phyloP scores from a whole-genome alignment of 1,284 basidiomycete genomes.

The Pseudozyma hubeiensis region DNA sequence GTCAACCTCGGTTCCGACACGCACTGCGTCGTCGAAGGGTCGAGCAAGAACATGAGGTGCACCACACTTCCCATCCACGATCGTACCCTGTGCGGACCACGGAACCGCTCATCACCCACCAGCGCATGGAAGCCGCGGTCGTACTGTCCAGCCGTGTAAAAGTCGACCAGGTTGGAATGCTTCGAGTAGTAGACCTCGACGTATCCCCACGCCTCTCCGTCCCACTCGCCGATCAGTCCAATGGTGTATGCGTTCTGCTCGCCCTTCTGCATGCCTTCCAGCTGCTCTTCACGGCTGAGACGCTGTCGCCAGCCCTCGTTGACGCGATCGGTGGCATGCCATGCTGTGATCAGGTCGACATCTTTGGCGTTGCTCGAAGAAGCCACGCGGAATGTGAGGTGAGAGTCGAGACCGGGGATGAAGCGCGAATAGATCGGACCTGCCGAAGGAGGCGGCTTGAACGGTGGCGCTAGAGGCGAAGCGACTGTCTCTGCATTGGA shows the following conservation, averaged over 20 bases:
- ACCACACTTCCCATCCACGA: constrained; percentile 66
- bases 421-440: constrained; percentile 59
- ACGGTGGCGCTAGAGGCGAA: constrained; percentile 20
- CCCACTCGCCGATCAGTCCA: constrained; percentile 64
- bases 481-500: constrained; percentile 22
- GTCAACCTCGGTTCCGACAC: constrained; percentile 61
- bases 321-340: constrained; percentile 65
- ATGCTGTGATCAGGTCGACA: constrained; percentile 55
- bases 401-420: constrained; percentile 55
- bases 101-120: constrained; percentile 62
- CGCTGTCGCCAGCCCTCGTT: constrained; percentile 63
- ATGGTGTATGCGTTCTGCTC: constrained; percentile 37
- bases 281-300: constrained; percentile 50
- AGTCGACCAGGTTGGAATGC: constrained; percentile 50
- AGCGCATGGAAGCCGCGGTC: constrained; percentile 65
- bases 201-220: constrained; percentile 65
- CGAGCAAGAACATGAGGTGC: constrained; percentile 63
- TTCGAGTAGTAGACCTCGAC: constrained; percentile 64
- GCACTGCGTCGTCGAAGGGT: constrained; percentile 52
- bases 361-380: constrained; percentile 44
- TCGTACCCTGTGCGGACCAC: constrained; percentile 62
- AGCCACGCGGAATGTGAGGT: constrained; percentile 58
- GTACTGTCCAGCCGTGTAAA: constrained; percentile 46
- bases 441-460: constrained; percentile 19
- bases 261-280: constrained; percentile 43